These are phyloP conservation scores for Anaeromyces robustus DNA, from an alignment of 192 early-diverging fungal species.

Conservation along the genomic window DNA sequence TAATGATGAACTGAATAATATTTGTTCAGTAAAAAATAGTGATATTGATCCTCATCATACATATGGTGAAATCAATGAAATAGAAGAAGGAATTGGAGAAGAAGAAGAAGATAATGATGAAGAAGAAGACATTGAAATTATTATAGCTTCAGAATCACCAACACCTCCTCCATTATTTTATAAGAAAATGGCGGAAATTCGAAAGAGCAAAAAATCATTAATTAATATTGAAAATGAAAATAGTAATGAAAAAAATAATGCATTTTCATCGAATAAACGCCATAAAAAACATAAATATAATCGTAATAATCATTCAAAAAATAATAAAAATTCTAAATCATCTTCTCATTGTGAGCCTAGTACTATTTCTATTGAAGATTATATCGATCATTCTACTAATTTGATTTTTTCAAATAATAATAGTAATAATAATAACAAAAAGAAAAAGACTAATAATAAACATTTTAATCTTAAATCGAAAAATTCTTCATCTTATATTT, in stretches of 20 bases:
- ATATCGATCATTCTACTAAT: background rate
- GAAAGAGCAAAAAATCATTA: background rate
- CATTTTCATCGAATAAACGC: background rate
- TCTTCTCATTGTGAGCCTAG: background rate
- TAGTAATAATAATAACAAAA: background rate
- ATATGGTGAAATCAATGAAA: background rate
- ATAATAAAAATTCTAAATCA: background rate
- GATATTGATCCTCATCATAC: background rate
- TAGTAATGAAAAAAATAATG: background rate
- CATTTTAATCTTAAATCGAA: background rate
- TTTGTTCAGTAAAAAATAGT: background rate
- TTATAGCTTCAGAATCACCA: background rate
- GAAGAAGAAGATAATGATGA: background rate
- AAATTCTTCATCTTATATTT: background rate
- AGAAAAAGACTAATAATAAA: background rate
- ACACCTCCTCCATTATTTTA: background rate
- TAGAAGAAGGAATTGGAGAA: background rate
- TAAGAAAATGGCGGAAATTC: background rate
- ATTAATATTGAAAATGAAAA: background rate
- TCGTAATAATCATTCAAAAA: background rate
- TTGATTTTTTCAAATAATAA: background rate
- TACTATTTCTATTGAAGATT: background rate
- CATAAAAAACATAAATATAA: background rate
- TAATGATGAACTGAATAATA: background rate
- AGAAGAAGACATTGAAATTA: background rate